phyloP scores from a whole-genome alignment of 1,284 basidiomycete species.

The Ganoderma meredithae region DNA sequence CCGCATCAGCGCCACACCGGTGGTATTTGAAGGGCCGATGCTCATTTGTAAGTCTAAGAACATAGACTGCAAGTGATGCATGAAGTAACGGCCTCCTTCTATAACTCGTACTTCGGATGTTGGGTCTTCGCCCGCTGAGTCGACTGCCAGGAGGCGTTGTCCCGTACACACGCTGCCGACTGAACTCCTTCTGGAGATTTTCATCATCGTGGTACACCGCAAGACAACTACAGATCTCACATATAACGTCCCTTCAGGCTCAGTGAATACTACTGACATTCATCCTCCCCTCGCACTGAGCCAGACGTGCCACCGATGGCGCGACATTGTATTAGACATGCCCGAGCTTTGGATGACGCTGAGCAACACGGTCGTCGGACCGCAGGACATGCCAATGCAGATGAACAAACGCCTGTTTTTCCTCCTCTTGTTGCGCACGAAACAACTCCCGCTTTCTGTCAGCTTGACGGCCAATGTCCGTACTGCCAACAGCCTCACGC shows the following conservation, averaged over 20 bases:
- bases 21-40: no score
- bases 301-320: neutral
- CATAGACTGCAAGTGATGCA: no score
- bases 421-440: neutral
- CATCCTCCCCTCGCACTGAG: neutral
- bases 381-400: neutral
- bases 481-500: neutral
- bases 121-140: neutral
- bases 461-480: neutral
- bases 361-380: neutral
- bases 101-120: neutral
- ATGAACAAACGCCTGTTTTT: neutral
- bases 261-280: neutral
- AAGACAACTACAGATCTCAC: neutral
- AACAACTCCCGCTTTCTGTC: neutral
- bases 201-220: neutral
- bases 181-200: neutral
- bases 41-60: no score
- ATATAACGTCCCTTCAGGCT: neutral
- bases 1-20: no score
- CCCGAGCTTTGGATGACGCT: neutral
- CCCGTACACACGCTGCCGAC: neutral
- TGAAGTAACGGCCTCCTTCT: neutral
- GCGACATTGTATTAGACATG: neutral
- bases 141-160: no score